phyloP scores from a whole-genome alignment of 257 asterid genomes.

The Gentiana macrophylla region DNA sequence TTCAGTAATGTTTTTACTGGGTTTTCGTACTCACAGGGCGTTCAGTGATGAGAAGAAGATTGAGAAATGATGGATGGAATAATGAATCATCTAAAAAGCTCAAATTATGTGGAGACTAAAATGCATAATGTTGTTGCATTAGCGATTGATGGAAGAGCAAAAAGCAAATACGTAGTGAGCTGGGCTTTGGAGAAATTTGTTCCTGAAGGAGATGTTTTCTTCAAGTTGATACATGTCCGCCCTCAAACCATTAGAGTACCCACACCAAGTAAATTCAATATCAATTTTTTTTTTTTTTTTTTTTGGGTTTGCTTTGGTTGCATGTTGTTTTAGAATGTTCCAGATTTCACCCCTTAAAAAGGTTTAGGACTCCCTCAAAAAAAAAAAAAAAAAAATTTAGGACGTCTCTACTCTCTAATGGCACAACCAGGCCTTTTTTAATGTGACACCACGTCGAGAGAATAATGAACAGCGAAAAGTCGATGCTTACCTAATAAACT shows the following conservation, averaged over 20 bases:
- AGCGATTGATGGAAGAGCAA: slow-evolving; percentile 53
- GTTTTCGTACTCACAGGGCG: slow-evolving; percentile 6
- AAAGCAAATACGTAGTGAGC: slow-evolving; percentile 40
- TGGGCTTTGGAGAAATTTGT: slow-evolving; percentile 95
- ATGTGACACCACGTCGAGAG: no score
- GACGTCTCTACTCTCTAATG: no score
- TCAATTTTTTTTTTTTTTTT: no score
- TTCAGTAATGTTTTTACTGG: no score
- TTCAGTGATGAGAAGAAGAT: slow-evolving; percentile 10
- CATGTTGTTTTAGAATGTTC: no score
- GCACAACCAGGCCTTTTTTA: no score
- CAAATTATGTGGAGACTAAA: slow-evolving; percentile 14
- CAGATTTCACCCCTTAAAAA: no score
- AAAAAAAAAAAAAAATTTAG: no score
- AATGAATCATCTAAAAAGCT: slow-evolving; percentile 18
- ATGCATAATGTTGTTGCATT: slow-evolving; percentile 32
- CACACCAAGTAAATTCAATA: slow-evolving; percentile 62
- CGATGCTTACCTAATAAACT: no score
- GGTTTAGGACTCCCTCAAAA: no score
- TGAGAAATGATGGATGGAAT: slow-evolving; percentile 22
- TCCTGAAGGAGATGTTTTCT: slow-evolving; percentile 51
- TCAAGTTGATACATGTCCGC: slow-evolving; percentile 61
- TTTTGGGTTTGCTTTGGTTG: no score
- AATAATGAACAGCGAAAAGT: no score
- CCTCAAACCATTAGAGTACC: slow-evolving; percentile 50